A percentile compares a stretch with the other conserved stretches of the same genome.
These are phyloP conservation scores for Fusarium foetens DNA, from an alignment of 2,329 filamentous ascomycete genomes.

Conservation along the genomic window DNA sequence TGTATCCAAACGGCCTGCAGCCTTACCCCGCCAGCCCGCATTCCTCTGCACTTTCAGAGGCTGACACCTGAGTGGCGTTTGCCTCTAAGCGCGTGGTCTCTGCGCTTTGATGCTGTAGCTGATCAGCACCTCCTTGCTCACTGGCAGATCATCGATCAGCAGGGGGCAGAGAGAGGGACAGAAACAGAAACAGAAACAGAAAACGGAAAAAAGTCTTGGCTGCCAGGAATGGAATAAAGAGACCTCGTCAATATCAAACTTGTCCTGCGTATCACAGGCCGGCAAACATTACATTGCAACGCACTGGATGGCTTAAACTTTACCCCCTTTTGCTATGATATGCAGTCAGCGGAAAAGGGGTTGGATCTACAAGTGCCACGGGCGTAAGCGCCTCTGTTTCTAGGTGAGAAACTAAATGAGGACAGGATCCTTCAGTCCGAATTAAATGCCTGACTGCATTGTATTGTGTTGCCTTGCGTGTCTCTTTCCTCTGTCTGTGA, in stretches of 20 bases:
- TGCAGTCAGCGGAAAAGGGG: slow-evolving; percentile 27
- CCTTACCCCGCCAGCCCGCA: slow-evolving; percentile 37
- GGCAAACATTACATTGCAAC: slow-evolving; percentile 13
- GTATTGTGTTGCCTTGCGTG: slow-evolving; percentile 1
- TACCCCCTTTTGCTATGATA: slow-evolving; percentile 5
- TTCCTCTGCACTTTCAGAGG: slow-evolving; percentile 10
- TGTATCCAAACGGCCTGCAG: slow-evolving; percentile 26
- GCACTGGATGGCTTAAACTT: slow-evolving; percentile 8
- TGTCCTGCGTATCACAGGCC: slow-evolving; percentile 26
- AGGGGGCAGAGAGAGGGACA: slow-evolving; percentile 11
- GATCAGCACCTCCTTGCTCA: slow-evolving; percentile 17
- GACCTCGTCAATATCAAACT: slow-evolving; percentile 4
- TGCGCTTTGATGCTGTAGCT: slow-evolving; percentile 26
- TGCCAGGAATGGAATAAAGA: slow-evolving; percentile 27
- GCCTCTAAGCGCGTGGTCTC: slow-evolving; percentile 29
- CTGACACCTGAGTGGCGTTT: slow-evolving; percentile 22
- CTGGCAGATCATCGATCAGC: slow-evolving; percentile 11
- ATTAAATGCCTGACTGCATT: slow-evolving; percentile 22
- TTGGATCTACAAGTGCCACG: slow-evolving; percentile 10
- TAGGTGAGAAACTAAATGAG: slow-evolving; percentile 16
- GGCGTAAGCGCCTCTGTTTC: slow-evolving; percentile 30
- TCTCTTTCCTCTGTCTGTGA: slow-evolving; percentile 8
- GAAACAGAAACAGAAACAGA: slow-evolving; percentile 11
- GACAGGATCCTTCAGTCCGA: slow-evolving; percentile 4
- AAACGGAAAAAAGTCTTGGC: slow-evolving; percentile 17